A percentile compares a stretch with the other conserved stretches of the same genome.
phyloP scores from a whole-genome alignment of 2,329 filamentous ascomycete genomes.

The Colletotrichum lentis region DNA sequence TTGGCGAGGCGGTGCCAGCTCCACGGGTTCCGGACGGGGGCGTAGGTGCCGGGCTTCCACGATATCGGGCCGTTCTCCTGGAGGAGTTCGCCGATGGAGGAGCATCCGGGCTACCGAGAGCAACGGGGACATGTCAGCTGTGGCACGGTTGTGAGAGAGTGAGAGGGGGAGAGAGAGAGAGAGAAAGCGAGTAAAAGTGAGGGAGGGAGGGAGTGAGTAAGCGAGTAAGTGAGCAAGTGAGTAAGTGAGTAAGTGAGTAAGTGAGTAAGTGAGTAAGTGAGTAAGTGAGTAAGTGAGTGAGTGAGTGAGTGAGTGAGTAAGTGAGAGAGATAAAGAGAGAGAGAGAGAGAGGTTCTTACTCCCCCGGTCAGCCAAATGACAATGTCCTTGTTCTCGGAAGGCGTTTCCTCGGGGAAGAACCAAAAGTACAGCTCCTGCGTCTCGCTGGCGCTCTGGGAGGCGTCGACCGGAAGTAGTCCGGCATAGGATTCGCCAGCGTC shows the following conservation, averaged over 20 bases:
- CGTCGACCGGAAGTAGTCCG: conserved; percentile 65
- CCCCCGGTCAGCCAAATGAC: conserved; percentile 69
- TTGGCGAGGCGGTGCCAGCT: conserved; percentile 80
- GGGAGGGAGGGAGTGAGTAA: too few species aligned
- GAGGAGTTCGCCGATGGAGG: conserved; percentile 72
- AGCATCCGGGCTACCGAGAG: conserved; percentile 59
- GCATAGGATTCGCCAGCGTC: conserved; percentile 73
- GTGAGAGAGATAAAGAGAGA: background rate
- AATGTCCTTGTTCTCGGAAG: conserved; percentile 64
- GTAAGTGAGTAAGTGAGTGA: too few species aligned
- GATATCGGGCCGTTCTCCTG: conserved; percentile 80
- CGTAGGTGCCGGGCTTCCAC: conserved; percentile 74
- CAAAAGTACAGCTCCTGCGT: conserved; percentile 65
- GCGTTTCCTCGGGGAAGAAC: conserved; percentile 65
- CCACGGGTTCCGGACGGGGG: conserved; percentile 72
- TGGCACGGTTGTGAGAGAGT: too few species aligned
- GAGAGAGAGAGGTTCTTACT: conserved; percentile 48
- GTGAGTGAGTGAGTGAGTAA: too few species aligned
- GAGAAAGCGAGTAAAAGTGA: too few species aligned
- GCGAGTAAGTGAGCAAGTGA: too few species aligned
- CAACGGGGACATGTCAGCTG: too few species aligned
- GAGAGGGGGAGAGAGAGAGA: too few species aligned
- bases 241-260: too few species aligned
- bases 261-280: too few species aligned
- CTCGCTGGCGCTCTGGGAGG: conserved; percentile 52